Conservation (phyloP, 2,329 filamentous ascomycete genomes). For the Sporothrix curviconia region DNA sequence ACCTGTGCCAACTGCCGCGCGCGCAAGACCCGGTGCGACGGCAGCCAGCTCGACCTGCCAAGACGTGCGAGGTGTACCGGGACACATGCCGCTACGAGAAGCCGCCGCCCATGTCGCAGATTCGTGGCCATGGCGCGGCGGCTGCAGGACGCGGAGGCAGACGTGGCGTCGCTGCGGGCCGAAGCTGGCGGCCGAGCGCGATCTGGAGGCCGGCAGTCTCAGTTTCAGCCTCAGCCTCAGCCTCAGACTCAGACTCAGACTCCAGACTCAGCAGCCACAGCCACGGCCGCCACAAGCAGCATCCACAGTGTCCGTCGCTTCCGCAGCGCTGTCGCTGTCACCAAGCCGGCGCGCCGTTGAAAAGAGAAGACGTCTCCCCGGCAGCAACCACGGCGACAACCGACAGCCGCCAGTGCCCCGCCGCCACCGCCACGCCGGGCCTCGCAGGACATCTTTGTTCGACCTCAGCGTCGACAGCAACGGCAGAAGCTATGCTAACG, state of each 20-base stretch:
- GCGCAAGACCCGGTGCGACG: conserved; percentile 24
- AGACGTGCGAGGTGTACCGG: conserved; percentile 27
- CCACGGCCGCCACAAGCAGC: too few relatives aligned
- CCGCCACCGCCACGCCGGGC: neutral
- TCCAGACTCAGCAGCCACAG: too few relatives aligned
- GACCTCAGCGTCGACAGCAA: conserved; percentile 23
- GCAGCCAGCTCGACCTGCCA: conserved; percentile 26
- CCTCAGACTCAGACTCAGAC: too few relatives aligned
- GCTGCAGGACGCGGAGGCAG: conserved; percentile 24
- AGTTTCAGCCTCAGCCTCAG: too few relatives aligned
- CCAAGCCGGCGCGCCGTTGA: too few relatives aligned
- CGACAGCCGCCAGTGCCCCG: neutral
- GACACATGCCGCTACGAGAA: conserved; percentile 29
- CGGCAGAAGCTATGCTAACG: conserved; percentile 24
- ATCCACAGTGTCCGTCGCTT: too few relatives aligned
- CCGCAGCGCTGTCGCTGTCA: too few relatives aligned
- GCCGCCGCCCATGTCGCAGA: conserved; percentile 27
- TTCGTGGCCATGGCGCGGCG: conserved; percentile 25
- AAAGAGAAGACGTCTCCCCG: neutral
- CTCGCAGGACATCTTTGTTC: conserved; percentile 17
- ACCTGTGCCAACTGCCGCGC: conserved; percentile 23
- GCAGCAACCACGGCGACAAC: too few relatives aligned
- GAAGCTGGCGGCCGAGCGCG: conserved; percentile 11
- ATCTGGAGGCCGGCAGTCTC: too few relatives aligned
- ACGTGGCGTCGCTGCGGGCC: conserved; percentile 18